Evolutionary conservation across 805 yeast species (phyloP).

Genomic region (Yamadazyma sp.): DNA sequence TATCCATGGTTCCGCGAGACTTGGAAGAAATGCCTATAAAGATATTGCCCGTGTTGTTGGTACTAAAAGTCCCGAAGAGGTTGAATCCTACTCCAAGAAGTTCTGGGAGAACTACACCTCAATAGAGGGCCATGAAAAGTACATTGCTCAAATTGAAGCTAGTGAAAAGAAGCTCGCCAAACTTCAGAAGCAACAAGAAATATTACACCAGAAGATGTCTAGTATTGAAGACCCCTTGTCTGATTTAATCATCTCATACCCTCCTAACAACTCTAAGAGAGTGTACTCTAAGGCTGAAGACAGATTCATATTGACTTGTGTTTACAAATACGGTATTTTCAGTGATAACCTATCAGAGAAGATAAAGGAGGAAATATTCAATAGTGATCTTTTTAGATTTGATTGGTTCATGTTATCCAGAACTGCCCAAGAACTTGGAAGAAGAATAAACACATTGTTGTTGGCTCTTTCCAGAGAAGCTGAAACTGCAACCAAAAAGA

Average conservation of each 20-base stretch:
- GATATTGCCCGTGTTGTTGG: constrained; percentile 56
- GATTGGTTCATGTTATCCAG: constrained; percentile 75
- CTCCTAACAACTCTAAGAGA: constrained; percentile 81
- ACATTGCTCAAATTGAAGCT: constrained; percentile 66
- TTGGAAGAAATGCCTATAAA: constrained; percentile 54
- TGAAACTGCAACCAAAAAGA: constrained; percentile 45
- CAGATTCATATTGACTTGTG: constrained; percentile 59
- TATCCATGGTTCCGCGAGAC: constrained; percentile 66
- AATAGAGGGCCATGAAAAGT: constrained; percentile 71
- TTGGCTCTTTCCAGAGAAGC: constrained; percentile 68
- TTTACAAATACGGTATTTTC: constrained; percentile 64
- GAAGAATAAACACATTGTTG: constrained; percentile 67
- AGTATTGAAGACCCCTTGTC: constrained; percentile 59
- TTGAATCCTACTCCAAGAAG: constrained; percentile 53
- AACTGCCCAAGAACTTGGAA: constrained; percentile 67
- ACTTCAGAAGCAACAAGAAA: constrained; percentile 52
- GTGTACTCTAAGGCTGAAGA: constrained; percentile 71
- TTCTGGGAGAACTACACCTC: constrained; percentile 64
- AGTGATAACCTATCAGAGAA: constrained; percentile 60
- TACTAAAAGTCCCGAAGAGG: constrained; percentile 58
- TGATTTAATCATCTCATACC: constrained; percentile 65
- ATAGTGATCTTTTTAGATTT: constrained; percentile 61
- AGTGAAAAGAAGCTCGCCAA: constrained; percentile 69
- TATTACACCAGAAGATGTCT: constrained; percentile 53
- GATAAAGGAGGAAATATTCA: constrained; percentile 61